These are phyloP conservation scores for Urtica urens DNA, from an alignment of 306 rosid genomes.

Conservation along the genomic window DNA sequence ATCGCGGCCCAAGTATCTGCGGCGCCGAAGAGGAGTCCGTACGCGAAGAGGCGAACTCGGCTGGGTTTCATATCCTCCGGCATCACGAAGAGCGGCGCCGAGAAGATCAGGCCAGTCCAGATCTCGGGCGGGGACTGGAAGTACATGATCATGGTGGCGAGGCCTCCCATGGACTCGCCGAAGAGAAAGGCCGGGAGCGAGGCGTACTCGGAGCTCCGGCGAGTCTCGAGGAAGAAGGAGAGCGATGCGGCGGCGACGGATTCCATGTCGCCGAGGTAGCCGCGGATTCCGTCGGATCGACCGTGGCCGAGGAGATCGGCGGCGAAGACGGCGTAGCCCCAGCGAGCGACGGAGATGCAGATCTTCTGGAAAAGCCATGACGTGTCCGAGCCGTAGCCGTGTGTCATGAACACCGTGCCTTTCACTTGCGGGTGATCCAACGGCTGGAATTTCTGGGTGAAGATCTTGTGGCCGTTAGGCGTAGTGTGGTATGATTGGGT, in stretches of 20 bases:
- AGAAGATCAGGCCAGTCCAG: conserved; percentile 85
- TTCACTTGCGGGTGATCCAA: conserved; percentile 28
- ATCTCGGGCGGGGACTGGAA: conserved; percentile 58
- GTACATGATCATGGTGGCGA: conserved; percentile 64
- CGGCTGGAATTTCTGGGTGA: conserved; percentile 70
- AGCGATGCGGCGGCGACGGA: conserved; percentile 59
- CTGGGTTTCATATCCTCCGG: conserved; percentile 95
- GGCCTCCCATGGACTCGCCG: conserved; percentile 94
- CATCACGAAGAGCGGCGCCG: conserved; percentile 85
- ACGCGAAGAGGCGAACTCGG: conserved; percentile 36
- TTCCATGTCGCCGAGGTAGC: conserved; percentile 88
- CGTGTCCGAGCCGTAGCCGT: conserved; percentile 97
- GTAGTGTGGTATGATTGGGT: conserved; percentile 62
- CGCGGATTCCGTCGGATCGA: conserved; percentile 76
- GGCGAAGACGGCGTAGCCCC: conserved; percentile 96
- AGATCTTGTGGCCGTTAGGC: conserved; percentile 62
- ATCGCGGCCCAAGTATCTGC: conserved; percentile 94
- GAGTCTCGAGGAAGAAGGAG: conserved; percentile 54
- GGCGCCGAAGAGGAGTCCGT: conserved; percentile 66
- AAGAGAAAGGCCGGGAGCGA: conserved; percentile 72
- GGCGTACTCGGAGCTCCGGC: conserved; percentile 35
- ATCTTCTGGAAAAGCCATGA: conserved; percentile 95
- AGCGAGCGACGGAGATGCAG: conserved; percentile 60
- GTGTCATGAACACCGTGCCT: conserved; percentile 76
- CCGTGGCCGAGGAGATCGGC: conserved; percentile 94